Evolutionary conservation across 768 basidiomycete species (phyloP), one percentile per base, ranked within the genome.

Genomic region (Grammothele lineata): DNA sequence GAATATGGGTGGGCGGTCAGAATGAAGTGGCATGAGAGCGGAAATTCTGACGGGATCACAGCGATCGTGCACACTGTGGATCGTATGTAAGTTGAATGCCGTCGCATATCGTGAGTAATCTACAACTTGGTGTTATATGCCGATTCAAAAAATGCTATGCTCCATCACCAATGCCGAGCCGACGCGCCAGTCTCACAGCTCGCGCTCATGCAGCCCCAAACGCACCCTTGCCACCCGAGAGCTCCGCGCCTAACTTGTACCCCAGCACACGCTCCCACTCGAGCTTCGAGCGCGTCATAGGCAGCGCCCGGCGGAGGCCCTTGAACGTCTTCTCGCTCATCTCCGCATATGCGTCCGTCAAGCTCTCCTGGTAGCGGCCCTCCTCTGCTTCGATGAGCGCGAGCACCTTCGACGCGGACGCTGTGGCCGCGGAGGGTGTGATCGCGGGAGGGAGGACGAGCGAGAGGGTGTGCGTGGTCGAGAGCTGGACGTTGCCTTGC

Each of bases 251-350:
- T 38, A 90, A 70, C 63, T 85, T 89, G 64, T 89, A 78, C 30
- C 78, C 78, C 45, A 70, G 63, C 15, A 79, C 91, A 75, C 85
- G 91, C 53, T 95, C 92, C 95, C 96, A 99, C 50, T 98, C 93
- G 30, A 98, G 66, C 66, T 97, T 97, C 62, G 91, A 88, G 56
- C 91, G 77, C 11, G 93, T 97, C 60, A 97, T 71, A 0, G 95
- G 96, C 47, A 99, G 67, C 1, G 93, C 92, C 30, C 96, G 77
- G 56, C 96, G 75, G 41, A 99, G 73, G 5, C 86, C 82, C 66
- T 90, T 91, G 77, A 97, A 98, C 1, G 88, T 87, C 68, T 91
- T 92, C 59, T 97, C 94, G 33, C 87, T 80, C 81, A 99, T 85
- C 56, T 89, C 84, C 34, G 83, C 81, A 61, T 97, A 96, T 14